Evolutionary conservation across 345 rosid species (phyloP).

Genomic region (Leavenworthia alabamica): DNA sequence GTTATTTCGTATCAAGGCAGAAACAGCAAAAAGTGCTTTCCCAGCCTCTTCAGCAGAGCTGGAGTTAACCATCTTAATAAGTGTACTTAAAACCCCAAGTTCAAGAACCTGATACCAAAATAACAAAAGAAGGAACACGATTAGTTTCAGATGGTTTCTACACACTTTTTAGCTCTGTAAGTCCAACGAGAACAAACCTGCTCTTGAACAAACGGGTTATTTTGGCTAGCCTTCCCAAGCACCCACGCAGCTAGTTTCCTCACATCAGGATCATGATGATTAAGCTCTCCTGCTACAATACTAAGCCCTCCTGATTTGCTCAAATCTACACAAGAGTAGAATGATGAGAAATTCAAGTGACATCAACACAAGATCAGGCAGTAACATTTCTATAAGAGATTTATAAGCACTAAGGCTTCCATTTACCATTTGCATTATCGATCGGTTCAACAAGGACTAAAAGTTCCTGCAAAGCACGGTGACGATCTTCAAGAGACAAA

Average conservation of each 20-base stretch:
- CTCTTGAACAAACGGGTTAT: slow-evolving; percentile 71
- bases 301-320: slow-evolving; percentile 71
- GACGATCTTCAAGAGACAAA: slow-evolving; percentile 62
- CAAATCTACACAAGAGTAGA: slow-evolving; percentile 46
- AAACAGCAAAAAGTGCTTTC: slow-evolving; percentile 88
- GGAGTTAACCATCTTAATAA: slow-evolving; percentile 70
- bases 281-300: slow-evolving; percentile 48
- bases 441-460: slow-evolving; percentile 81
- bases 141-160: neutral
- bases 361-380: neutral
- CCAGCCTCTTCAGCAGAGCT: slow-evolving; percentile 63
- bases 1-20: slow-evolving; percentile 67
- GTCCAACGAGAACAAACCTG: slow-evolving; percentile 39
- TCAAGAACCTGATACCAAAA: slow-evolving; percentile 56
- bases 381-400: neutral
- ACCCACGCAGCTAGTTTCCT: slow-evolving; percentile 92
- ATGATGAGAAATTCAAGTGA: neutral
- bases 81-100: slow-evolving; percentile 51
- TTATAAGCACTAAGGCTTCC: neutral
- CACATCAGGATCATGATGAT: slow-evolving; percentile 57
- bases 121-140: neutral
- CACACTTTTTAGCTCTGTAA: neutral
- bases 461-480: slow-evolving; percentile 80
- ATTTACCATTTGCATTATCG: slow-evolving; percentile 86
- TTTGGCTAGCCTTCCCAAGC: slow-evolving; percentile 86